phyloP scores from a whole-genome alignment of 805 yeast genomes.

The Schizosaccharomyces cryophilus region DNA sequence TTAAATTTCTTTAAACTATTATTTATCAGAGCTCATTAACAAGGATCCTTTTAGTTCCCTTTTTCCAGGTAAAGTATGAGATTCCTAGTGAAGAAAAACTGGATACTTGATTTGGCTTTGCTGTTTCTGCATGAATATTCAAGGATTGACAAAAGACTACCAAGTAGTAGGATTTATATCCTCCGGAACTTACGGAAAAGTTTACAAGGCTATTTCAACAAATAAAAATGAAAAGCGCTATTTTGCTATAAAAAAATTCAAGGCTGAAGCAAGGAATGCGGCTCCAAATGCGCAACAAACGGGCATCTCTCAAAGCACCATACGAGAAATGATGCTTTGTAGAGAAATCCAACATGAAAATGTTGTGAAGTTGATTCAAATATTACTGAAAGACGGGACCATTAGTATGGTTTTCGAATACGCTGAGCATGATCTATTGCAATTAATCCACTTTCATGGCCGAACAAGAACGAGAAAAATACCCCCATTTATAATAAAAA shows the following conservation, averaged over 20 bases:
- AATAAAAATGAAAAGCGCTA: conserved; percentile 6
- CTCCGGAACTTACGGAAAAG: conserved; percentile 20
- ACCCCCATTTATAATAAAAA: conserved; percentile 55
- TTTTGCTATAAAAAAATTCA: conserved; percentile 85
- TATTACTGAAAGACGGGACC: conserved; percentile 63
- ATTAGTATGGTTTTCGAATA: conserved; percentile 89
- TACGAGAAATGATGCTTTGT: conserved; percentile 87
- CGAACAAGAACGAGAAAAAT: conserved; percentile 58
- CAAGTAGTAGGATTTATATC: neutral
- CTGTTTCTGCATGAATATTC: conserved; percentile 17
- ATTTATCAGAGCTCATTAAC: too few relatives aligned
- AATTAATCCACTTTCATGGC: conserved; percentile 80
- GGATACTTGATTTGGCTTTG: conserved; percentile 24
- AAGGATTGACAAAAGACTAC: neutral
- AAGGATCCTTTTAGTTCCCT: too few relatives aligned
- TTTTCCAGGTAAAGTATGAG: too few relatives aligned
- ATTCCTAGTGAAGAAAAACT: neutral
- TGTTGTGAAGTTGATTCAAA: conserved; percentile 56
- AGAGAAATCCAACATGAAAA: conserved; percentile 63
- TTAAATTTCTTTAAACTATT: too few relatives aligned
- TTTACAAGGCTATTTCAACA: conserved; percentile 57
- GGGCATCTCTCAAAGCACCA: conserved; percentile 27
- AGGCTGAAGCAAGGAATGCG: conserved; percentile 79
- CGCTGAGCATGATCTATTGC: conserved; percentile 86
- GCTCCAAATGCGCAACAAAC: conserved; percentile 74